These are phyloP conservation scores for Fusarium temperatum DNA, from an alignment of 2,329 filamentous ascomycete genomes.

Conservation along the genomic window DNA sequence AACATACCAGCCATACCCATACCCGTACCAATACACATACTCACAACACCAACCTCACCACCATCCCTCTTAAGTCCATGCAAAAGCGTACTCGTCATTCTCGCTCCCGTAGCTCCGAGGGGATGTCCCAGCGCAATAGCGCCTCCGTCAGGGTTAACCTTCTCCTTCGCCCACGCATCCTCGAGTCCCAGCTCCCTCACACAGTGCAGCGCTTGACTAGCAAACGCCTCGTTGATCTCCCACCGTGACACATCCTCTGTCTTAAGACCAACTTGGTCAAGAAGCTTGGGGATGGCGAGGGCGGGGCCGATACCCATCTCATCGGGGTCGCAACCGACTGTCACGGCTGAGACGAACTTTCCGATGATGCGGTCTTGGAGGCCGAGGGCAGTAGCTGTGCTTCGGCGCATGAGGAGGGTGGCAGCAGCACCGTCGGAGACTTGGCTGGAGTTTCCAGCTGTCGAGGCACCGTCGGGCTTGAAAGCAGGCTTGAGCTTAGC, in stretches of 20 bases:
- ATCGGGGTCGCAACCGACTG: conserved; percentile 82
- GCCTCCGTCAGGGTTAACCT: conserved; percentile 91
- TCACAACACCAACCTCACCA: conserved; percentile 83
- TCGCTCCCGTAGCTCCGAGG: conserved; percentile 85
- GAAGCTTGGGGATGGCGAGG: conserved; percentile 82
- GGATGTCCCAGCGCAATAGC: conserved; percentile 96
- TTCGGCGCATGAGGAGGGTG: conserved; percentile 84
- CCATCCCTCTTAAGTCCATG: conserved; percentile 74
- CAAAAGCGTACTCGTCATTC: conserved; percentile 78
- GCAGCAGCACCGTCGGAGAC: conserved; percentile 90
- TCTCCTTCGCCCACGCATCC: conserved; percentile 67
- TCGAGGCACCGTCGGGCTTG: conserved; percentile 75
- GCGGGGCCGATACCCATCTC: conserved; percentile 96
- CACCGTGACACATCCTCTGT: conserved; percentile 80
- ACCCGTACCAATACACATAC: conserved; percentile 83
- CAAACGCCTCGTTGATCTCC: conserved; percentile 92
- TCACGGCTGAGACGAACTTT: conserved; percentile 80
- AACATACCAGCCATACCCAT: conserved; percentile 43
- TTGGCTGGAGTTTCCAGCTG: conserved; percentile 87
- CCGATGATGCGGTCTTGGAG: conserved; percentile 76
- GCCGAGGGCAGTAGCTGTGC: conserved; percentile 78
- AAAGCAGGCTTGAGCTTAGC: conserved; percentile 88
- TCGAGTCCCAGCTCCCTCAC: conserved; percentile 75
- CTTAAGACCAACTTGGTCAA: conserved; percentile 72
- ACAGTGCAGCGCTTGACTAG: conserved; percentile 74